Conservation (phyloP, 208 protist species). For the Acanthamoeba royreba region DNA sequence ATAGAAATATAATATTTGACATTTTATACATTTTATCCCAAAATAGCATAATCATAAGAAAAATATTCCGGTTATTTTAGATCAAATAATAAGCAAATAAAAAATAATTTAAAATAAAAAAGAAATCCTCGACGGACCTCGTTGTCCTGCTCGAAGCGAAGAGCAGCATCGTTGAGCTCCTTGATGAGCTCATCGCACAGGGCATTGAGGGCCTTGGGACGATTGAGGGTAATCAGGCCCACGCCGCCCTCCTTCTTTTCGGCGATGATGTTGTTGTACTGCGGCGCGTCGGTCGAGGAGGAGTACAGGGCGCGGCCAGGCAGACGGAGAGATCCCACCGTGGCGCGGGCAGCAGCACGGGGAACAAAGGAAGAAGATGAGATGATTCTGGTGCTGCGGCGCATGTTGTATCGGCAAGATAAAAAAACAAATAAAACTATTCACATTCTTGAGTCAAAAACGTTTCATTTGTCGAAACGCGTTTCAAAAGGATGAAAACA, state of each 20-base stretch:
- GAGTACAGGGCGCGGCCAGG: no score
- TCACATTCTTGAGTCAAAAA: no score
- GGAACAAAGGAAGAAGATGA: neutral
- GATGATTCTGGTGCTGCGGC: neutral
- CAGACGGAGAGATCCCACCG: no score
- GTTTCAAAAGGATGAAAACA: no score
- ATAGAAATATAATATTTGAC: neutral
- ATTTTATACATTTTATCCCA: no score
- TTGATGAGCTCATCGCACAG: slow-evolving; percentile 85
- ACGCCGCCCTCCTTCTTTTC: slow-evolving; percentile 73
- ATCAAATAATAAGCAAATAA: no score
- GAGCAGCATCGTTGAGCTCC: slow-evolving; percentile 78
- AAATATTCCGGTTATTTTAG: no score
- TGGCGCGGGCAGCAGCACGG: no score
- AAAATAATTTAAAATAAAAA: neutral
- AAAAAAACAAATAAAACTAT: no score
- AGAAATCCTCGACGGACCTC: slow-evolving; percentile 34
- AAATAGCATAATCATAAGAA: no score
- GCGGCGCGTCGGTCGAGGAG: neutral
- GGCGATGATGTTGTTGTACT: slow-evolving; percentile 48
- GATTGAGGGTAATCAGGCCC: slow-evolving; percentile 88
- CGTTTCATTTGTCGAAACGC: no score
- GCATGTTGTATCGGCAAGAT: no score
- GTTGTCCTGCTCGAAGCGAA: slow-evolving; percentile 85
- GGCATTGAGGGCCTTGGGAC: slow-evolving; percentile 91